Evolutionary conservation across 192 early-diverging fungal genomes (phyloP).

Genomic region (Ramicandelaber brevisporus): DNA sequence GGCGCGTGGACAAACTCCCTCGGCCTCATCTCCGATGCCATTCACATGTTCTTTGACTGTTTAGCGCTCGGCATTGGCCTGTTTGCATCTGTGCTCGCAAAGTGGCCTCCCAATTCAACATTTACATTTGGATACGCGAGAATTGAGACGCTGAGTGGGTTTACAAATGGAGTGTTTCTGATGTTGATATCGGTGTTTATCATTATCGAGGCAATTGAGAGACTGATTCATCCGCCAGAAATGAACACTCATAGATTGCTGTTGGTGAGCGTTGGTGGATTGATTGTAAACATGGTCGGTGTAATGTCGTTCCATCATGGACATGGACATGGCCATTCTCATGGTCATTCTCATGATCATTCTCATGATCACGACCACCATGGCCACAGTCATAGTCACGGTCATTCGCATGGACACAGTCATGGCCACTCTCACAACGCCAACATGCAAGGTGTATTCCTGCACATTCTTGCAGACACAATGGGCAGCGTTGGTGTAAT

Average conservation of each 20-base stretch:
- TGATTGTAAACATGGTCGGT: constrained; percentile 80
- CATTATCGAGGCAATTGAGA: constrained; percentile 72
- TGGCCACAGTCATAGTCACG: constrained; percentile 1
- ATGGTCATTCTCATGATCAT: constrained; percentile 31
- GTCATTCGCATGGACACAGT: constrained; percentile 21
- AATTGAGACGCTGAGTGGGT: constrained; percentile 80
- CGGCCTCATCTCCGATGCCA: constrained; percentile 82
- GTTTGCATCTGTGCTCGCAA: constrained; percentile 67
- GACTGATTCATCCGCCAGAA: constrained; percentile 59
- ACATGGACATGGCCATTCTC: constrained; percentile 18
- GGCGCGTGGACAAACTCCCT: constrained; percentile 62
- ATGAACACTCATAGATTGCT: constrained; percentile 68
- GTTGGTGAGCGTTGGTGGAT: constrained; percentile 65
- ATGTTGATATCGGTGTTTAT: constrained; percentile 73
- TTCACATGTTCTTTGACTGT: constrained; percentile 97
- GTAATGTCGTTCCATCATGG: constrained; percentile 69
- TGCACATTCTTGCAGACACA: constrained; percentile 86
- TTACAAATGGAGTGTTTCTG: constrained; percentile 77
- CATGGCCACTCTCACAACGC: constrained; percentile 37
- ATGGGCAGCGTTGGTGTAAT: constrained; percentile 90
- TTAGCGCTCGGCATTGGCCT: constrained; percentile 70
- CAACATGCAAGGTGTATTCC: constrained; percentile 84
- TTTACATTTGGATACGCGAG: constrained; percentile 55
- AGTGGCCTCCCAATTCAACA: constrained; percentile 61
- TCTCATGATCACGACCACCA: constrained; percentile 12